phyloP scores from a whole-genome alignment of 805 yeast genomes.

The Suhomyces prunicola region DNA sequence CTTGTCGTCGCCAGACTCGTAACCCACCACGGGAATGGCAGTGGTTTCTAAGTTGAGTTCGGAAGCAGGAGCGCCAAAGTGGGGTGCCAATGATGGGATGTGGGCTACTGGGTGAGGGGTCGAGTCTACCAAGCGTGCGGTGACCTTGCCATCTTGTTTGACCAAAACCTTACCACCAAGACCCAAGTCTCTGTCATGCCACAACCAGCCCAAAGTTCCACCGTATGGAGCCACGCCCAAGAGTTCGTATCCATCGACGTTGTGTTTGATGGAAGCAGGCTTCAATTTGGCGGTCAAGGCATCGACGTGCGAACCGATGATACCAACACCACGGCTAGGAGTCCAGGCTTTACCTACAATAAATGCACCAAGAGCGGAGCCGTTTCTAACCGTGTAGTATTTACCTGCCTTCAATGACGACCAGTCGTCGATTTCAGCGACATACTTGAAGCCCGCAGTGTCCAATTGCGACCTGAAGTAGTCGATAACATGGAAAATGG shows the following conservation, averaged over 20 bases:
- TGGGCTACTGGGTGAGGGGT: conserved; percentile 71
- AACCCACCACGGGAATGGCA: conserved; percentile 77
- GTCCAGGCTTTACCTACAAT: conserved; percentile 64
- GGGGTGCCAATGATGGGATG: conserved; percentile 84
- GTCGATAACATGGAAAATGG: conserved; percentile 68
- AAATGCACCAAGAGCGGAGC: conserved; percentile 67
- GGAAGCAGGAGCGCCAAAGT: conserved; percentile 67
- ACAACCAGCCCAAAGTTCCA: conserved; percentile 58
- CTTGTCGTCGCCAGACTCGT: conserved; percentile 33
- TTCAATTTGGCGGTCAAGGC: conserved; percentile 66
- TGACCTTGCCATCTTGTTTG: conserved; percentile 35
- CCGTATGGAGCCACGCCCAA: conserved; percentile 85
- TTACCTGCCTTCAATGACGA: conserved; percentile 46
- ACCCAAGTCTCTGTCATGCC: conserved; percentile 88
- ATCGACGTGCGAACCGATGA: conserved; percentile 75
- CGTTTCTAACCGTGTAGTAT: conserved; percentile 67
- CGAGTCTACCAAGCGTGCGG: conserved; percentile 49
- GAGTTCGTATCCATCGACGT: conserved; percentile 70
- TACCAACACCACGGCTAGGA: conserved; percentile 63
- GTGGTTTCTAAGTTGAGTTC: conserved; percentile 75
- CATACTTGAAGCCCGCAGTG: conserved; percentile 58
- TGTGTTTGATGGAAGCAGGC: conserved; percentile 61
- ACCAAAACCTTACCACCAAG: conserved; percentile 74
- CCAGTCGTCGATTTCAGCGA: conserved; percentile 65
- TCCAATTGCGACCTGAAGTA: conserved; percentile 48